Conservation (phyloP, 106 monocot species). For the Allium cepa region DNA sequence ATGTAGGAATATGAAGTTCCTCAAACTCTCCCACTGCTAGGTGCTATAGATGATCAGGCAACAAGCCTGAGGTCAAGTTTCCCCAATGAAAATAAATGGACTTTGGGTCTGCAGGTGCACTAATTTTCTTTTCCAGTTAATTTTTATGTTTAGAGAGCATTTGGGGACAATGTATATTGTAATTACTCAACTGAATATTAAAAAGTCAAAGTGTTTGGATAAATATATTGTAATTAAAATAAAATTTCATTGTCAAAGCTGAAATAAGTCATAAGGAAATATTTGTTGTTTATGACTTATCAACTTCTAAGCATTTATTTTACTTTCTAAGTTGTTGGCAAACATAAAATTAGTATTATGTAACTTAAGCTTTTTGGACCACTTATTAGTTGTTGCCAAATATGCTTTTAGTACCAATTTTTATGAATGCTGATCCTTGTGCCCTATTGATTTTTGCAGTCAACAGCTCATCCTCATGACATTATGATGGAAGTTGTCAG, state of each 20-base stretch:
- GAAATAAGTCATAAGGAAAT: too few species aligned
- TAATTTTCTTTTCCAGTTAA: neutral
- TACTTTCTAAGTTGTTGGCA: neutral
- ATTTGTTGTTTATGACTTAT: neutral
- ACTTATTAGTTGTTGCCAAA: neutral
- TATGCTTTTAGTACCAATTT: neutral
- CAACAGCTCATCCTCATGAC: conserved; percentile 1
- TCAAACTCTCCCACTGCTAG: conserved; percentile 19
- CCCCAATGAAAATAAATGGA: conserved; percentile 65
- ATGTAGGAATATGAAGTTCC: conserved; percentile 39
- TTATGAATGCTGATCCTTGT: neutral
- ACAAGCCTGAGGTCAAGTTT: conserved; percentile 23
- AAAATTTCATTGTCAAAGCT: too few species aligned
- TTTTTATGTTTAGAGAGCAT: neutral
- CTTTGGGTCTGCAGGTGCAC: conserved; percentile 75
- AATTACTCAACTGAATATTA: neutral
- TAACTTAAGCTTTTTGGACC: neutral
- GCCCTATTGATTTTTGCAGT: neutral
- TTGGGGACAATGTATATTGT: neutral
- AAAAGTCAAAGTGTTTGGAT: neutral
- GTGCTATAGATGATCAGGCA: conserved; percentile 45
- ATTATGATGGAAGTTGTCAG: conserved; percentile 5
- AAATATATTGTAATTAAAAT: too few species aligned
- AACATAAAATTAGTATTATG: neutral
- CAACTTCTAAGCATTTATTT: neutral